phyloP scores from a whole-genome alignment of 2,329 filamentous ascomycete genomes.

The Neonectria faginata region DNA sequence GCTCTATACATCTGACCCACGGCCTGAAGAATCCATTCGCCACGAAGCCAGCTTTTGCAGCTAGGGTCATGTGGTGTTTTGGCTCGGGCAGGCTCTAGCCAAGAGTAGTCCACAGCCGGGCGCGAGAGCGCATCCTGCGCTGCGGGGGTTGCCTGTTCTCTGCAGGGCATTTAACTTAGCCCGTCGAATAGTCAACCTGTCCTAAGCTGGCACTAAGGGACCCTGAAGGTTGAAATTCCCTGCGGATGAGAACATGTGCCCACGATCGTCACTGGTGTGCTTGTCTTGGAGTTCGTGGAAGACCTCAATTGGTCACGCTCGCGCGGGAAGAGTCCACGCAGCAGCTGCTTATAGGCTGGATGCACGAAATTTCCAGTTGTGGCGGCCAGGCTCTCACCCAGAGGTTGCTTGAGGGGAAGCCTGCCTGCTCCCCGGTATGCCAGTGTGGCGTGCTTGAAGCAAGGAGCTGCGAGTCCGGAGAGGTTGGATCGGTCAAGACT shows the following conservation, averaged over 20 bases:
- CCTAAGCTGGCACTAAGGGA: conserved; percentile 15
- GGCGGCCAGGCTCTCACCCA: conserved; percentile 11
- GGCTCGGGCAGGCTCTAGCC: background rate
- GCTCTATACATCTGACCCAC: background rate
- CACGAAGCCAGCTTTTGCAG: background rate
- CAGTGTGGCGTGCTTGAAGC: conserved; percentile 22
- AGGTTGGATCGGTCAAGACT: conserved; percentile 3
- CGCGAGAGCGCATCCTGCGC: conserved; percentile 20
- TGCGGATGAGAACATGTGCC: conserved; percentile 10
- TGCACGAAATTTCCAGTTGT: conserved; percentile 15
- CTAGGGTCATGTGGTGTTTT: conserved; percentile 1
- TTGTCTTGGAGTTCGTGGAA: conserved; percentile 26
- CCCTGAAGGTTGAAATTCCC: conserved; percentile 6
- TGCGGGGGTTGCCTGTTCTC: conserved; percentile 25
- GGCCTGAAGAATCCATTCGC: conserved; percentile 1
- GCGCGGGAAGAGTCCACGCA: conserved; percentile 4
- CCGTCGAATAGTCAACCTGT: conserved; percentile 23
- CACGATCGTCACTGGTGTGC: conserved; percentile 27
- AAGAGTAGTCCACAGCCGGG: background rate
- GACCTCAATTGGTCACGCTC: conserved; percentile 23
- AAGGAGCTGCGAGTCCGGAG: conserved; percentile 1
- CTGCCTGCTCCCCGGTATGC: background rate
- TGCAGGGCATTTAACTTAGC: conserved; percentile 20
- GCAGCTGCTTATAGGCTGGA: conserved; percentile 15
- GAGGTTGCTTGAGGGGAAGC: conserved; percentile 27